phyloP scores from a whole-genome alignment of 2,329 filamentous ascomycete genomes.

The Gaeumannomyces sp. region DNA sequence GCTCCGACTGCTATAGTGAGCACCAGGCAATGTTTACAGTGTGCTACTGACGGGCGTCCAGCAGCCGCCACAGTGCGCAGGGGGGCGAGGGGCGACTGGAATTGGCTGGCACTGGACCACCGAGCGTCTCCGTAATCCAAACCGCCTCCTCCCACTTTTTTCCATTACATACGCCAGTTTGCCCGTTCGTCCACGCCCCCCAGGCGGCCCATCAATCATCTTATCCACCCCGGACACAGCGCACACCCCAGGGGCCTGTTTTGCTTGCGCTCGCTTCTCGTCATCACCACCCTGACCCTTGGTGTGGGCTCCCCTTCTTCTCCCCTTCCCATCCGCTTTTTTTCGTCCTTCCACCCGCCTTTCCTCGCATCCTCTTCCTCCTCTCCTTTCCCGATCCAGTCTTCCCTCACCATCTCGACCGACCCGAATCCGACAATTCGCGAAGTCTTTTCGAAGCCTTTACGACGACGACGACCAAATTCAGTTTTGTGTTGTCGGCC shows the following conservation, averaged over 20 bases:
- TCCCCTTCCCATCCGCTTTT: slow-evolving; percentile 14
- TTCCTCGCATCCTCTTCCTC: slow-evolving; percentile 15
- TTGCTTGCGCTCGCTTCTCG: slow-evolving; percentile 5
- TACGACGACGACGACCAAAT: slow-evolving; percentile 27
- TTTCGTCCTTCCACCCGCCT: slow-evolving; percentile 17
- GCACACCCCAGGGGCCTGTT: slow-evolving; percentile 4
- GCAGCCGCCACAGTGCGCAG: neutral
- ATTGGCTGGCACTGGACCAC: neutral
- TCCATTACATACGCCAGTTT: neutral
- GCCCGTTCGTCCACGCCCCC: neutral
- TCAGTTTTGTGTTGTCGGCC: slow-evolving; percentile 31
- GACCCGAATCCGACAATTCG: slow-evolving; percentile 30
- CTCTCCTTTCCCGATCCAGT: slow-evolving; percentile 19
- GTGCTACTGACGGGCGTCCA: too few species aligned
- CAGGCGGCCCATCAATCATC: neutral
- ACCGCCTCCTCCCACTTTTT: neutral
- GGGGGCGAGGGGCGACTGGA: neutral
- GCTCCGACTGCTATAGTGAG: neutral
- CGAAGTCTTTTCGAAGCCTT: slow-evolving; percentile 7
- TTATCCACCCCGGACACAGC: neutral
- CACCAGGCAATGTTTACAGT: neutral
- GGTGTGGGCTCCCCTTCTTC: slow-evolving; percentile 6
- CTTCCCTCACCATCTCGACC: slow-evolving; percentile 15
- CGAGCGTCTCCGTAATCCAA: slow-evolving; percentile 3
- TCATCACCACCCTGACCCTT: slow-evolving; percentile 8